Percentiles rank a stretch among this genome's conserved stretches.
Conservation (phyloP, 495 filamentous ascomycete species). For the Diplogelasinospora grovesii region DNA sequence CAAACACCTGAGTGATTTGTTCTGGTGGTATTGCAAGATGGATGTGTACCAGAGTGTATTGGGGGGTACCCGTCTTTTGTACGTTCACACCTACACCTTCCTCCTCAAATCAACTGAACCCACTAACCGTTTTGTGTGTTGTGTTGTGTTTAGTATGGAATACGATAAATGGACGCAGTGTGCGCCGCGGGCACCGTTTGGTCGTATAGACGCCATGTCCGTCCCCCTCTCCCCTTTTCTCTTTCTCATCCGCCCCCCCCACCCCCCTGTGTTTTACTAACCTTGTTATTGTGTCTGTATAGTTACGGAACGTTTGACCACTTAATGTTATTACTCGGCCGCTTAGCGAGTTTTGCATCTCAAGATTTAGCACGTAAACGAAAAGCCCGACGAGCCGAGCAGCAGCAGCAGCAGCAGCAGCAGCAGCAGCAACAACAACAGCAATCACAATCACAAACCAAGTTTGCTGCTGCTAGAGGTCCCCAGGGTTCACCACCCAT, state of each 20-base stretch:
- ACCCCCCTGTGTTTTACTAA: not conserved
- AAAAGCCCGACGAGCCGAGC: constrained; percentile 42
- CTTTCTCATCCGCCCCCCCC: too few relatives aligned
- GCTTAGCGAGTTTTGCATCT: constrained; percentile 73
- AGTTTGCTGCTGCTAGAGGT: too few relatives aligned
- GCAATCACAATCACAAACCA: too few relatives aligned
- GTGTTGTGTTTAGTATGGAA: constrained; percentile 53
- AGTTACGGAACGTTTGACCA: constrained; percentile 82
- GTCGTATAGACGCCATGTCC: constrained; percentile 66
- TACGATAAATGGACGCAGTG: constrained; percentile 77
- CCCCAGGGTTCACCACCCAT: constrained; percentile 20
- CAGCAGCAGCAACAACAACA: too few relatives aligned
- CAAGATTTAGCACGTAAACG: constrained; percentile 75
- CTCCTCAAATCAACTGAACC: too few relatives aligned
- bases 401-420: too few relatives aligned
- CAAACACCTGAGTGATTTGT: constrained; percentile 77
- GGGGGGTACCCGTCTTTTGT: constrained; percentile 80
- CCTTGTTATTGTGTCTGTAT: not conserved
- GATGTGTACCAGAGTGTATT: constrained; percentile 87
- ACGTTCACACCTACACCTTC: constrained; percentile 44
- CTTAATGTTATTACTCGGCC: constrained; percentile 71
- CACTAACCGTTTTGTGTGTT: too few relatives aligned
- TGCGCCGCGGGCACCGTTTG: constrained; percentile 74
- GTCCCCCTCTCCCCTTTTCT: constrained; percentile 10
- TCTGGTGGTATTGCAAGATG: constrained; percentile 96